Conservation (phyloP, 306 rosid species). For the Pueraria montana region DNA sequence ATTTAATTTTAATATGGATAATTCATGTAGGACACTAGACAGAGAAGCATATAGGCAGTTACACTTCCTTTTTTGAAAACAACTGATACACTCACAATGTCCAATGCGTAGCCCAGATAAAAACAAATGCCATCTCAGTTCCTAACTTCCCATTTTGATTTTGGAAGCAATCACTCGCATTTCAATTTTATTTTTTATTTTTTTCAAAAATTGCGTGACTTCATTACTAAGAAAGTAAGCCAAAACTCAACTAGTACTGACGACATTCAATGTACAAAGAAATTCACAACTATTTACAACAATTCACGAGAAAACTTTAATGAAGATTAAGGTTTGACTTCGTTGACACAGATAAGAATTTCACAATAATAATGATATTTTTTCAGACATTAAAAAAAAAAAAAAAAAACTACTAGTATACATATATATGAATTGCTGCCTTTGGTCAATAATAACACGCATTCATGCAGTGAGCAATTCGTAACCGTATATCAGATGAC, state of each 20-base stretch:
- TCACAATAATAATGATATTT: no score
- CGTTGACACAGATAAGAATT: no score
- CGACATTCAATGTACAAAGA: neutral
- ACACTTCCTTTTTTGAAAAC: neutral
- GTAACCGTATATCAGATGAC: no score
- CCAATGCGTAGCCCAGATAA: neutral
- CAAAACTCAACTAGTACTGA: neutral
- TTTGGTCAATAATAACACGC: no score
- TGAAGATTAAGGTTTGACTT: no score
- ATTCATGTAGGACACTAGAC: neutral
- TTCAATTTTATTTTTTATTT: neutral
- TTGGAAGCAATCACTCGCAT: neutral
- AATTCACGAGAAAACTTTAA: no score
- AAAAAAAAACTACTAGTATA: no score
- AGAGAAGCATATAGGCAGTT: neutral
- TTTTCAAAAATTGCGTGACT: neutral
- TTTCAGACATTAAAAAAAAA: no score
- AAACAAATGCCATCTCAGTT: slow-evolving; percentile 27
- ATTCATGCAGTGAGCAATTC: no score
- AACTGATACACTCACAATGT: neutral
- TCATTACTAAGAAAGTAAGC: neutral
- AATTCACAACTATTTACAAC: neutral
- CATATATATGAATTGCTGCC: no score
- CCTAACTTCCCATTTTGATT: neutral
- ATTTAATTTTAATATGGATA: no score